A percentile compares a stretch with the other conserved stretches of the same genome.
Evolutionary conservation across 2,329 filamentous ascomycete species (phyloP).

Genomic region (Erysiphe pulchra): DNA sequence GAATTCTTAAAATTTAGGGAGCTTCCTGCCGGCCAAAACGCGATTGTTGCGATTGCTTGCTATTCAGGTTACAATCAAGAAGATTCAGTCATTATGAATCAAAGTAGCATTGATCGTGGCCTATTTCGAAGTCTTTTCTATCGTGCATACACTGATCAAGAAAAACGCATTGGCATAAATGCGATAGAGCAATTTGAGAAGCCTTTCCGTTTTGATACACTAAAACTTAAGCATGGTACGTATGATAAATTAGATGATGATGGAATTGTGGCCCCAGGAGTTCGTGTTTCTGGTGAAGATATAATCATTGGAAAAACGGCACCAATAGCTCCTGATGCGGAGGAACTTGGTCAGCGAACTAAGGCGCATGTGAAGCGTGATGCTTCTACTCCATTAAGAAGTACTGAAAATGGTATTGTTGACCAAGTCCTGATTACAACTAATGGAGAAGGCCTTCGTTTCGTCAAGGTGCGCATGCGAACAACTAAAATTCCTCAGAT

Average conservation of each 20-base stretch:
- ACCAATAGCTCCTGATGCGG: slow-evolving; percentile 73
- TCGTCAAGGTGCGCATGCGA: slow-evolving; percentile 90
- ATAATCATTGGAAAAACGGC: slow-evolving; percentile 99
- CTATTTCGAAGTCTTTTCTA: slow-evolving; percentile 96
- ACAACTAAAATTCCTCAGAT: slow-evolving; percentile 98
- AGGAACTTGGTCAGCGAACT: slow-evolving; percentile 80
- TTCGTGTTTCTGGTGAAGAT: slow-evolving; percentile 87
- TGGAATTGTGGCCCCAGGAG: slow-evolving; percentile 78
- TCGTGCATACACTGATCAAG: slow-evolving; percentile 86
- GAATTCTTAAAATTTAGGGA: slow-evolving; percentile 97
- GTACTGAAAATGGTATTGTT: slow-evolving; percentile 89
- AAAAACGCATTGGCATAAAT: slow-evolving; percentile 86
- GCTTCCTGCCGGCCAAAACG: slow-evolving; percentile 87
- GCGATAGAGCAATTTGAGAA: slow-evolving; percentile 91
- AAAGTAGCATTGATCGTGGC: slow-evolving; percentile 93
- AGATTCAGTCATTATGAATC: slow-evolving; percentile 99
- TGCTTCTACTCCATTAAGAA: slow-evolving; percentile 79
- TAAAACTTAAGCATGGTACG: slow-evolving; percentile 80
- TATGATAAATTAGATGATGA: slow-evolving; percentile 97
- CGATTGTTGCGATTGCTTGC: slow-evolving; percentile 89
- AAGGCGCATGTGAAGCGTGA: slow-evolving; percentile 81
- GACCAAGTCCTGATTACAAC: slow-evolving; percentile 86
- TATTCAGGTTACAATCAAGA: slow-evolving; percentile 99
- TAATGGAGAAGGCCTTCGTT: slow-evolving; percentile 78
- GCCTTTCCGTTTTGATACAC: slow-evolving; percentile 63